Conservation (phyloP, 228 moss, liverwort and hornwort genomes). For the Sphagnum fallax region DNA sequence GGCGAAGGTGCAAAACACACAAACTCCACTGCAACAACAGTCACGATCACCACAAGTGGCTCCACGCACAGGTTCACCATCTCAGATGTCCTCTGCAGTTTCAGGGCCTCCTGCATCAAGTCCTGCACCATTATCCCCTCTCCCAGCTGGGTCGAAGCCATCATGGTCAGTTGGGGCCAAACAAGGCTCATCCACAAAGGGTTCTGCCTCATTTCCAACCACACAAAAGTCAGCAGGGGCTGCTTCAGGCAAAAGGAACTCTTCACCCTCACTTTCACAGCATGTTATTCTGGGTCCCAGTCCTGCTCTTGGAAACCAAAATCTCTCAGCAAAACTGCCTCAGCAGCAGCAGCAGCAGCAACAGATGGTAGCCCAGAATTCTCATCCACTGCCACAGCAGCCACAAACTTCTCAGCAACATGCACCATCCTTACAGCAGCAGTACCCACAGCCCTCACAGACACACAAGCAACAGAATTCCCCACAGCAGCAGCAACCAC, state of each 20-base stretch:
- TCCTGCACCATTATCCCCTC: constrained; percentile 13
- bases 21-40: constrained; percentile 12
- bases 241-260: constrained; percentile 30
- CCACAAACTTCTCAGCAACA: constrained; percentile 12
- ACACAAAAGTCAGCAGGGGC: constrained; percentile 22
- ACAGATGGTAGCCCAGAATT: background rate
- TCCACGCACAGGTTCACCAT: constrained; percentile 4
- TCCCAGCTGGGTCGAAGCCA: constrained; percentile 20
- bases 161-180: constrained; percentile 15
- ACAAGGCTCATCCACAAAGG: constrained; percentile 23
- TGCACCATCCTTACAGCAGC: constrained; percentile 6
- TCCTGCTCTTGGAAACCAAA: constrained; percentile 19
- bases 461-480: constrained; percentile 1
- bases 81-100: constrained; percentile 8
- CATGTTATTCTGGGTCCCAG: constrained; percentile 40
- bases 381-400: background rate
- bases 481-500: constrained; percentile 5
- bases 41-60: constrained; percentile 7
- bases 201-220: constrained; percentile 1
- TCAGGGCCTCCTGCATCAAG: constrained; percentile 17
- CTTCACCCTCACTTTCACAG: constrained; percentile 37
- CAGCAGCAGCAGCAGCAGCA: constrained; percentile 14
- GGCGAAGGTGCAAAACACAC: constrained; percentile 39
- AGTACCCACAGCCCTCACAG: background rate
- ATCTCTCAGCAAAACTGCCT: constrained; percentile 16